A percentile compares a stretch with the other conserved stretches of the same genome.
phyloP scores from a whole-genome alignment of 495 filamentous ascomycete species.

The Penicillium odoratum region DNA sequence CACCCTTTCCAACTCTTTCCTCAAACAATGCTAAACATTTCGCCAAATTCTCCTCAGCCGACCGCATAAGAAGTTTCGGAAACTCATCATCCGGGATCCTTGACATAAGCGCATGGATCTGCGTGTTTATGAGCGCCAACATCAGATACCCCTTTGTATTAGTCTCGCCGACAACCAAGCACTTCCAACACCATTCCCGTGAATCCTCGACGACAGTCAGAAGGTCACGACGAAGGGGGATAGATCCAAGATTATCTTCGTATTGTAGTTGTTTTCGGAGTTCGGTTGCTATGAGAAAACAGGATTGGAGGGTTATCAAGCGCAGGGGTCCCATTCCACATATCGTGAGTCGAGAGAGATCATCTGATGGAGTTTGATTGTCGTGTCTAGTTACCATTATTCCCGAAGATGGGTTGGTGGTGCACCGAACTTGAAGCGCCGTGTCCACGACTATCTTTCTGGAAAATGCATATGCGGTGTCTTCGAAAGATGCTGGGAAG shows the following conservation, averaged over 20 bases:
- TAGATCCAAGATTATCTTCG: slow-evolving; percentile 47
- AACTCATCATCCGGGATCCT: slow-evolving; percentile 36
- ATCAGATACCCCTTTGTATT: slow-evolving; percentile 59
- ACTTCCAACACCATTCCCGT: slow-evolving; percentile 39
- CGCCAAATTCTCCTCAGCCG: slow-evolving; percentile 39
- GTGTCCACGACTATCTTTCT: slow-evolving; percentile 47
- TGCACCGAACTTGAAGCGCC: slow-evolving; percentile 50
- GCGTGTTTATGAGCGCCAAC: slow-evolving; percentile 35
- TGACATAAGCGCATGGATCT: slow-evolving; percentile 44
- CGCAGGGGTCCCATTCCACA: slow-evolving; percentile 52
- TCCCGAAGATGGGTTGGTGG: slow-evolving; percentile 35
- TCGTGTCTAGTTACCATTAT: slow-evolving; percentile 17
- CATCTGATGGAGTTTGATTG: slow-evolving; percentile 21
- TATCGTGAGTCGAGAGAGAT: slow-evolving; percentile 42
- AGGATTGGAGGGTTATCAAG: slow-evolving; percentile 39
- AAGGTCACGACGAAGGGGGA: slow-evolving; percentile 46
- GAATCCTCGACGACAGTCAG: slow-evolving; percentile 47
- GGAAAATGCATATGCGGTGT: slow-evolving; percentile 51
- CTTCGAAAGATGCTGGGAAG: slow-evolving; percentile 32
- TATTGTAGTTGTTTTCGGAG: slow-evolving; percentile 51
- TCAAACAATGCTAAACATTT: slow-evolving; percentile 36
- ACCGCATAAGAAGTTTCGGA: slow-evolving; percentile 27
- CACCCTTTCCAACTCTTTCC: slow-evolving; percentile 15
- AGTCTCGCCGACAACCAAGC: slow-evolving; percentile 52
- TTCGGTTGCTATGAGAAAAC: slow-evolving; percentile 47